Conservation (phyloP, 164 flowering plant species). For the Akebia trifoliata region DNA sequence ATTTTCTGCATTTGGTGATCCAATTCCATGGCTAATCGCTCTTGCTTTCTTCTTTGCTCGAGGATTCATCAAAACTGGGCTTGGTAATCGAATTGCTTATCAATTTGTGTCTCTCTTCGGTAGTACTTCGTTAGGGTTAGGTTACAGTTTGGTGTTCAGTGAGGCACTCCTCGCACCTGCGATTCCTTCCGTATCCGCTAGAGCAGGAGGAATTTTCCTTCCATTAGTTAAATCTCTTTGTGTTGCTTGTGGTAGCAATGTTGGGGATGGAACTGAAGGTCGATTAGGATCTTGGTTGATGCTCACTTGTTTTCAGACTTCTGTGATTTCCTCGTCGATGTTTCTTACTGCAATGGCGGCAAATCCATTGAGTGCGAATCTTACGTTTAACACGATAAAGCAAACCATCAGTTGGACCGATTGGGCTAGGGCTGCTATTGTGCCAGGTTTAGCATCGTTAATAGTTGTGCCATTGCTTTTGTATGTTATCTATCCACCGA, state of each 20-base stretch:
- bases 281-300: conserved; percentile 82
- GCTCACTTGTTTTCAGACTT: conserved; percentile 90
- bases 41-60: conserved; percentile 92
- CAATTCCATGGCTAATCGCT: conserved; percentile 91
- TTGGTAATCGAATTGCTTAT: conserved; percentile 85
- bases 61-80: conserved; percentile 87
- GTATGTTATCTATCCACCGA: conserved; percentile 79
- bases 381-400: conserved; percentile 53
- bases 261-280: conserved; percentile 79
- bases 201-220: conserved; percentile 88
- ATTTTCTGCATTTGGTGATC: conserved; percentile 92
- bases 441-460: conserved; percentile 83
- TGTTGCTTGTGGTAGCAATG: conserved; percentile 83
- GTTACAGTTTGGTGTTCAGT: conserved; percentile 80
- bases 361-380: conserved; percentile 77
- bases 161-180: conserved; percentile 90
- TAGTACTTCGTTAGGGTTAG: conserved; percentile 67
- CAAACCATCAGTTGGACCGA: conserved; percentile 82
- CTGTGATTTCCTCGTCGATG: conserved; percentile 82
- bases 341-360: conserved; percentile 96
- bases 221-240: conserved; percentile 84
- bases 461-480: conserved; percentile 69
- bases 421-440: conserved; percentile 91
- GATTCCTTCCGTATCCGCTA: conserved; percentile 79
- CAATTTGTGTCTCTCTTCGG: conserved; percentile 82